Conservation (phyloP, 192 early-diverging fungal genomes). For the Umbelopsis ramanniana region DNA sequence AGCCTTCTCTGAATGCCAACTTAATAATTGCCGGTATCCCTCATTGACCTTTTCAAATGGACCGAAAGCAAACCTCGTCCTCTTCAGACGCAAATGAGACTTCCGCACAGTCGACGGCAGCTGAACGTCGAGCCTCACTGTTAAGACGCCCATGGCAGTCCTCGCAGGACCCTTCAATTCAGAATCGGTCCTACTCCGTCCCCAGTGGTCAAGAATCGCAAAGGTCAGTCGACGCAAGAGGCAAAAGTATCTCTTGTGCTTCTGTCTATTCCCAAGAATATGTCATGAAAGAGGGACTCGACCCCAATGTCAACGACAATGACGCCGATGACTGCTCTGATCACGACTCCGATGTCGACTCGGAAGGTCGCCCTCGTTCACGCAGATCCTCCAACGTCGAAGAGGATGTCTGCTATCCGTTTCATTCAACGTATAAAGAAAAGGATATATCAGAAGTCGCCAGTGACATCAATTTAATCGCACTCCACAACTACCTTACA, state of each 20-base stretch:
- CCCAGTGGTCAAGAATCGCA: neutral
- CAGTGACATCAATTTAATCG: neutral
- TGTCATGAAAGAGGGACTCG: neutral
- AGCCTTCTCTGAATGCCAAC: too few species aligned
- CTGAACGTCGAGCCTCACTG: neutral
- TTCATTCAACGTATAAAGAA: neutral
- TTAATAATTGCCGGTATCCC: neutral
- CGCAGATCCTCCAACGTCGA: slow-evolving; percentile 6
- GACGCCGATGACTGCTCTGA: neutral
- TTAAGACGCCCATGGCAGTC: neutral
- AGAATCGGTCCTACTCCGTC: neutral
- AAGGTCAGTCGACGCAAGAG: neutral
- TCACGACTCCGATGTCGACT: neutral
- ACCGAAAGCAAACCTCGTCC: neutral
- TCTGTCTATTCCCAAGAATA: neutral
- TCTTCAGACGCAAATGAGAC: neutral
- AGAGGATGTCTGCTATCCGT: slow-evolving; percentile 24
- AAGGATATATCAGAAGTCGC: neutral
- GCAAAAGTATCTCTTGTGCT: neutral
- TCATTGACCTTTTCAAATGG: neutral
- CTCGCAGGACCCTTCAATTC: neutral
- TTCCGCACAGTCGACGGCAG: neutral
- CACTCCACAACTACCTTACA: neutral
- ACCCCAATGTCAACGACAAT: neutral
- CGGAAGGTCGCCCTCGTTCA: neutral